Percentiles rank a stretch among this genome's conserved stretches.
Evolutionary conservation across 768 basidiomycete genomes (phyloP).

Genomic region (Phylloporus rhodoxanthus): DNA sequence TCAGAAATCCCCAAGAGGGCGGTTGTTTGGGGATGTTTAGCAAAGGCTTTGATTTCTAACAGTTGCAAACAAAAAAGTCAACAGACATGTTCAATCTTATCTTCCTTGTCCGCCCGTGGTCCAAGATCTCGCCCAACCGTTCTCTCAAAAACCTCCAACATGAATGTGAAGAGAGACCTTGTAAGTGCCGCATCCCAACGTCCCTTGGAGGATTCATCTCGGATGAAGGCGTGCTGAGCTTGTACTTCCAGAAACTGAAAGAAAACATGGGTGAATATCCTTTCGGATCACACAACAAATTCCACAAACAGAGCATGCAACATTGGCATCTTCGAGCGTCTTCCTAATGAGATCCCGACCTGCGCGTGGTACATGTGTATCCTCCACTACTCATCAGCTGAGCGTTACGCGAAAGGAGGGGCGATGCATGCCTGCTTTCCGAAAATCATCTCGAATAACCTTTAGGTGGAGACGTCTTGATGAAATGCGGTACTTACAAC

Average conservation of each 20-base stretch:
- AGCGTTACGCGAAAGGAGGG: background rate
- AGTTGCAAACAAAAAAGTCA: constrained; percentile 8
- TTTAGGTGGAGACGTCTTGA: background rate
- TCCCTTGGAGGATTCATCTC: constrained; percentile 88
- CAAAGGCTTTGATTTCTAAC: constrained; percentile 6
- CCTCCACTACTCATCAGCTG: constrained; percentile 37
- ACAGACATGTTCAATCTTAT: constrained; percentile 75
- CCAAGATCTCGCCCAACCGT: constrained; percentile 85
- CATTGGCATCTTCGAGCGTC: constrained; percentile 73
- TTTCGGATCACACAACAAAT: background rate
- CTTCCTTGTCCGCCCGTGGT: constrained; percentile 42
- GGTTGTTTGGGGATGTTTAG: constrained; percentile 7
- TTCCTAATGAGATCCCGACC: constrained; percentile 83
- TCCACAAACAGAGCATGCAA: constrained; percentile 60
- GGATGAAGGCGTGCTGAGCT: constrained; percentile 94
- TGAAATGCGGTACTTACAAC: constrained; percentile 47
- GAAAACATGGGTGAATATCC: constrained; percentile 2
- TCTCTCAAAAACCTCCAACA: constrained; percentile 93
- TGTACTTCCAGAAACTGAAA: constrained; percentile 88
- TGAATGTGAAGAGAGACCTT: constrained; percentile 68
- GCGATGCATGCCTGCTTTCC: constrained; percentile 69
- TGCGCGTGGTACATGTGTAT: constrained; percentile 86
- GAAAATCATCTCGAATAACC: constrained; percentile 73
- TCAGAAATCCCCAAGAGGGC: background rate
- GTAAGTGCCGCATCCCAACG: constrained; percentile 95